A percentile compares a stretch with the other conserved stretches of the same genome.
Evolutionary conservation across 495 filamentous ascomycete species (phyloP).

Genomic region (Penicillium dipodomyicola): DNA sequence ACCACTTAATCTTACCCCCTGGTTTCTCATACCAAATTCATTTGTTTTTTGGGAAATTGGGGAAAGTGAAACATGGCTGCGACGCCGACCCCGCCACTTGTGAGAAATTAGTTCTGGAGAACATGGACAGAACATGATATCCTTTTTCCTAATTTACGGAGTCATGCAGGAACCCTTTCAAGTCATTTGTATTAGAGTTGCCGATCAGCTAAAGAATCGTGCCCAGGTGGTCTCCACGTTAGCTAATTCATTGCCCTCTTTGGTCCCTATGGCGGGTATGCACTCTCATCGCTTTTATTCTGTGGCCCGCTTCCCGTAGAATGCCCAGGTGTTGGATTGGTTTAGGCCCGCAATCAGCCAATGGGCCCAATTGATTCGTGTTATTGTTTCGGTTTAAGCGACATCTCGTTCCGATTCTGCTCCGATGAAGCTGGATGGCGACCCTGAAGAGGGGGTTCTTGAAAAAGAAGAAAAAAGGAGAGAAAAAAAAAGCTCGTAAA

Average conservation of each 20-base stretch:
- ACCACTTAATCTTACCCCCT: constrained; percentile 13
- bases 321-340: background rate
- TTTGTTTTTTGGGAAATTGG: background rate
- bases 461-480: background rate
- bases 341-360: constrained; percentile 2
- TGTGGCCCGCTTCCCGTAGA: constrained; percentile 9
- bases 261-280: constrained; percentile 2
- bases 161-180: constrained; percentile 26
- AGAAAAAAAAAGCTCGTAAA: background rate
- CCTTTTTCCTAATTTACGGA: background rate
- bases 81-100: constrained; percentile 19
- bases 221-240: constrained; percentile 27
- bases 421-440: background rate
- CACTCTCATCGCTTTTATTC: constrained; percentile 2
- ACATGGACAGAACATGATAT: background rate
- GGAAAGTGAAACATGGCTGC: constrained; percentile 29
- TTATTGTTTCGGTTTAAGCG: constrained; percentile 3
- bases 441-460: background rate
- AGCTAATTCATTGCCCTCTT: constrained; percentile 15
- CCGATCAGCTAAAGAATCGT: constrained; percentile 25
- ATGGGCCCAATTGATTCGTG: background rate
- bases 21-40: background rate
- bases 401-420: background rate
- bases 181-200: constrained; percentile 25
- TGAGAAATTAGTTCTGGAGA: constrained; percentile 7